Base-by-base conservation (phyloP, 352 stramenopile species). In the Stramenopiles sp. region DNA sequence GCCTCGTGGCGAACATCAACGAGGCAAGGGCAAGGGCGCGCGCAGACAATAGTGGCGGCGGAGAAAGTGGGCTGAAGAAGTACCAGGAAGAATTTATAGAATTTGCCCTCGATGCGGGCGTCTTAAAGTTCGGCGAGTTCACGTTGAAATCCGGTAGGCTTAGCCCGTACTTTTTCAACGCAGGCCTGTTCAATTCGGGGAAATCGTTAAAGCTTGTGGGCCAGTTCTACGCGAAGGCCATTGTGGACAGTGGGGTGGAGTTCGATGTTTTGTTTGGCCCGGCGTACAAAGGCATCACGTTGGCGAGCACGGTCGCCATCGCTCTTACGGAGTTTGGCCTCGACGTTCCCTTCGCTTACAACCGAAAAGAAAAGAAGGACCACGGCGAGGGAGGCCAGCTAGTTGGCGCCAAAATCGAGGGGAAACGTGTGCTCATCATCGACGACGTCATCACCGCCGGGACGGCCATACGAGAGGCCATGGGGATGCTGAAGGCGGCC, bases 141-240 rank as follows among this genome's bases (percentile, higher is more conserved):
- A 96, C 88, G 63, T 84, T 99, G 32, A 99, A 99, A 82, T 98
- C 92, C 74, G 95, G 95, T 36, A 85, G 96, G 63, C 84, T 92
- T 68, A 97, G 90, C 34, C 96, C 96, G 31, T 99, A 99, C 84
- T 99, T 99, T 80, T 99, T 99, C 83, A 99, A 99, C 85, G 94
- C 95, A 18, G 85, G 95, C 12, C 84, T 98, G 48, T 98, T 98
- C 83, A 93, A 88, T 77, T 94, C 88, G 3, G 95, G 94, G 3
- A 84, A 84, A 37, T 89, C 93, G 18, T 81, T 98, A 12, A 84
- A 87, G 48, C 88, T 95, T 74, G 82, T 98, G 12, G 92, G 91
- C 74, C 90, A 53, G 34, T 79, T 74, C 53, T 82, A 80, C 34
- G 74, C 79, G 76, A 75, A 89, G 81, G 80, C 68, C 4, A 82